phyloP scores from a whole-genome alignment of 2,329 filamentous ascomycete species.

The Phialocephala subalpina region DNA sequence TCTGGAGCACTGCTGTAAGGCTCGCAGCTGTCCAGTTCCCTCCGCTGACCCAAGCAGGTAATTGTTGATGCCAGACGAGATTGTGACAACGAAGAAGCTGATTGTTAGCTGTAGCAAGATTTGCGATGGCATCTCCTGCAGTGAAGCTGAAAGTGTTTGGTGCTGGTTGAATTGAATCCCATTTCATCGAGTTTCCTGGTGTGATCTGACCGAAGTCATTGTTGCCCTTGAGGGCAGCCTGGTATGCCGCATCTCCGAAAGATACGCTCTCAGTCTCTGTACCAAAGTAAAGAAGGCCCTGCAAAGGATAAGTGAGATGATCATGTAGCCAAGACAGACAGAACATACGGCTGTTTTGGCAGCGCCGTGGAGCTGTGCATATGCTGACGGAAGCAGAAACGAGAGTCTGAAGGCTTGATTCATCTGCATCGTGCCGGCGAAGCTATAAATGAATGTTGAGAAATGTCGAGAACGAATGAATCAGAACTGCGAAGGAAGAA shows the following conservation, averaged over 20 bases:
- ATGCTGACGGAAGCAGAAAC: constrained; percentile 7
- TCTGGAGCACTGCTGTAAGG: constrained; percentile 61
- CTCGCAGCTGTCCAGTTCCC: constrained; percentile 63
- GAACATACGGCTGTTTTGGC: constrained; percentile 23
- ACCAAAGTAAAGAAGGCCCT: constrained; percentile 54
- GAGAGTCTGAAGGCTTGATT: constrained; percentile 8
- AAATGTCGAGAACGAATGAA: neutral
- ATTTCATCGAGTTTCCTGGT: constrained; percentile 69
- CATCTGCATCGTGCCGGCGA: neutral
- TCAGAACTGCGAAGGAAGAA: constrained; percentile 4
- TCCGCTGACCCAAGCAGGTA: constrained; percentile 55
- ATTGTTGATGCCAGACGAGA: constrained; percentile 59
- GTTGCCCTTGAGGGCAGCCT: constrained; percentile 60
- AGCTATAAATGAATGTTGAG: neutral
- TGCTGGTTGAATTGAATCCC: constrained; percentile 66
- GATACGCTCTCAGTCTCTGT: constrained; percentile 66
- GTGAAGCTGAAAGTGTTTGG: constrained; percentile 64
- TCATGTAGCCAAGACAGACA: neutral
- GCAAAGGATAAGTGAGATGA: neutral
- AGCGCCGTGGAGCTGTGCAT: constrained; percentile 23
- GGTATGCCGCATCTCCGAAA: constrained; percentile 61
- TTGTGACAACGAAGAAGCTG: constrained; percentile 70
- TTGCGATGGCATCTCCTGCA: constrained; percentile 60
- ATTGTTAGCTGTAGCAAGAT: constrained; percentile 55
- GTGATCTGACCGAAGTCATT: constrained; percentile 71